Conservation (phyloP, 164 flowering plant genomes). For the Vitis vinifera region ASM3070453v1 NC_081805.1:6175501-6176000, state of each 20-base stretch:
- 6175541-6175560: conserved; percentile 78
- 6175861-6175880: conserved; percentile 2
- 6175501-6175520: conserved; percentile 63
- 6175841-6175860: background rate
- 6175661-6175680: conserved; percentile 73
- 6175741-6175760: conserved; percentile 67
- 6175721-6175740: conserved; percentile 68
- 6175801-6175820: no score
- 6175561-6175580: conserved; percentile 80
- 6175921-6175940: conserved; percentile 5
- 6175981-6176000: conserved; percentile 2
- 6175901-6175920: conserved; percentile 5
- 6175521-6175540: conserved; percentile 80
- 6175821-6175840: background rate
- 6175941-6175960: conserved; percentile 6
- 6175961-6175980: background rate
- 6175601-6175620: conserved; percentile 63
- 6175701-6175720: conserved; percentile 55
- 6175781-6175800: background rate
- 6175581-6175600: conserved; percentile 74
- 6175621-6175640: conserved; percentile 60
- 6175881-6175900: background rate
- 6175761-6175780: conserved; percentile 33
- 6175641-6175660: conserved; percentile 80
- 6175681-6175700: conserved; percentile 18